Base-by-base conservation (phyloP, 306 rosid species). In the Lathyrus aphaca region DNA sequence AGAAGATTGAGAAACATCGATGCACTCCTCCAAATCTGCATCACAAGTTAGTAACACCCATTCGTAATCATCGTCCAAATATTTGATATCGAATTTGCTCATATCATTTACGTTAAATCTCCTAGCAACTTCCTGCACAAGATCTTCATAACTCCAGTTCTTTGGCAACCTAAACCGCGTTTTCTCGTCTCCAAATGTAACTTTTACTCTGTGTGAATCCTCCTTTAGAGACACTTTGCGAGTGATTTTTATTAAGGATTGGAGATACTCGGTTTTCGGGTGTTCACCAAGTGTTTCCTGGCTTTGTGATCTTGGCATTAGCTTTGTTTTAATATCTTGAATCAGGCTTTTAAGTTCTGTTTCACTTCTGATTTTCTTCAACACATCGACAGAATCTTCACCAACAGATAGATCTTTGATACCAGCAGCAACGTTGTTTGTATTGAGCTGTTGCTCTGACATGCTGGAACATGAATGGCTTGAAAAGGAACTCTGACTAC, bases 31-130 rank as follows among this genome's bases (percentile, higher is more conserved):
- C 51, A 89, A 78, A 81, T 95, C 97, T 72, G 85, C 87, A 81
- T 91, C 97, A 81, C 97, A 87, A 30, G 97, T 91, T 54, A 91
- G 81, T 44, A 95, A 79, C 14, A 95, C 91, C 99, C 99, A 89
- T 50, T 95, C 99, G 5, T 76, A 76, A 43, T 95, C 99, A 74
- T 95, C 99, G 29, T 95, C 99, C 85, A 95, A 86, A 72, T 95
- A 95, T 75, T 87, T 95, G 50, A 95, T 38, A 79, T 86, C 86
- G 5, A 67, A 91, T 61, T 60, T 79, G 69, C 75, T 82, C 87
- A 86, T 80, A 74, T 91, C 95, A 51, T 68, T 72, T 23, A 91
- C 76, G 53, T 75, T 72, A 69, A 89, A 95, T 71, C 97, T 77
- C 66, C 67, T 80, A 38, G 72, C 83, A 25, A 91, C 74, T 85